A percentile compares a stretch with the other conserved stretches of the same genome.
Evolutionary conservation across 306 rosid species (phyloP).

Genomic region (Psophocarpus tetragonolobus): DNA sequence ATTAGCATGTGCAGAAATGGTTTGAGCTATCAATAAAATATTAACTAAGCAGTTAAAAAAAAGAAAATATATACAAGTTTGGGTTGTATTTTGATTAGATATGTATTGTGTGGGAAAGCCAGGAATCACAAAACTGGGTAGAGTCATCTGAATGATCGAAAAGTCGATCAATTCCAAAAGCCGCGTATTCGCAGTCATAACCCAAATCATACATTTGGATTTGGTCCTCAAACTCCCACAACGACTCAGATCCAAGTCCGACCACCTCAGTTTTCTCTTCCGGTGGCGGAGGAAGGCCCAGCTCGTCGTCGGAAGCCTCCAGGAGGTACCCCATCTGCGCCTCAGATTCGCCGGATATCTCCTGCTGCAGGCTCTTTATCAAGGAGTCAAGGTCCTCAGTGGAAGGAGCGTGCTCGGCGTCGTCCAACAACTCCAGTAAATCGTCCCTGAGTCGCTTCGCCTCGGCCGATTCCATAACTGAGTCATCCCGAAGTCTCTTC

Average conservation of each 20-base stretch:
- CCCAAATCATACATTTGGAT: slow-evolving; percentile 58
- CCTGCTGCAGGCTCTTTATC: slow-evolving; percentile 77
- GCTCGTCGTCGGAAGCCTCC: slow-evolving; percentile 89
- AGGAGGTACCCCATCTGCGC: slow-evolving; percentile 75
- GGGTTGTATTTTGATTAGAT: background rate
- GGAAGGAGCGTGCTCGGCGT: slow-evolving; percentile 49
- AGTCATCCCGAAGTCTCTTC: slow-evolving; percentile 63
- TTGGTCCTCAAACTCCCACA: slow-evolving; percentile 71
- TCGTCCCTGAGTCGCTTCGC: slow-evolving; percentile 69
- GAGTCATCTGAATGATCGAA: slow-evolving; percentile 71
- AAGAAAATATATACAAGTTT: slow-evolving; percentile 11
- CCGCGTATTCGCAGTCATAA: slow-evolving; percentile 44
- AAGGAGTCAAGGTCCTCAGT: slow-evolving; percentile 74
- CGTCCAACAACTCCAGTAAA: slow-evolving; percentile 67
- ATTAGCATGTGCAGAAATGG: too few relatives aligned
- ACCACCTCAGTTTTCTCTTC: slow-evolving; percentile 45
- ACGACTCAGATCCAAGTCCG: slow-evolving; percentile 54
- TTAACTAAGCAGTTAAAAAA: too few relatives aligned
- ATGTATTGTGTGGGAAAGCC: slow-evolving; percentile 70
- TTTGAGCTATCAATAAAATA: too few relatives aligned
- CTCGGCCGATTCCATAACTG: slow-evolving; percentile 52
- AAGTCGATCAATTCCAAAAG: slow-evolving; percentile 65
- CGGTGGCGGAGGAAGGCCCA: slow-evolving; percentile 63
- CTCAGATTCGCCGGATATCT: slow-evolving; percentile 71
- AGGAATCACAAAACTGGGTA: slow-evolving; percentile 51